These are phyloP conservation scores for Citrus mangshanensis DNA, from an alignment of 345 rosid genomes.

Conservation along the genomic window DNA sequence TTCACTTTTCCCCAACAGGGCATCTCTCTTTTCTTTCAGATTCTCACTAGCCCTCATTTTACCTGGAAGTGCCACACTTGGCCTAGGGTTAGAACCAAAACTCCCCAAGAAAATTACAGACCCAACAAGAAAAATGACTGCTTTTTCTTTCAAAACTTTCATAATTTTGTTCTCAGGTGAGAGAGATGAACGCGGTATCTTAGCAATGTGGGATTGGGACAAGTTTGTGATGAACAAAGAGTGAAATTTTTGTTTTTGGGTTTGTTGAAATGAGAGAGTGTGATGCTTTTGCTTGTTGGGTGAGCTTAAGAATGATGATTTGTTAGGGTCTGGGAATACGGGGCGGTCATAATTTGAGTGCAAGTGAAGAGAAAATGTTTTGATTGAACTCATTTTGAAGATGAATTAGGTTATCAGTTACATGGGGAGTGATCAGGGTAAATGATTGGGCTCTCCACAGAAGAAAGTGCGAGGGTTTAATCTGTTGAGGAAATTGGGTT, in stretches of 20 bases:
- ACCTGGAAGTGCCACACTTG: slow-evolving; percentile 43
- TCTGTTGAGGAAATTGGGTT: neutral
- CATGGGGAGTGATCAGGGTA: neutral
- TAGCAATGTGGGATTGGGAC: slow-evolving; percentile 13
- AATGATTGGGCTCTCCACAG: neutral
- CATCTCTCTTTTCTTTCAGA: slow-evolving; percentile 22
- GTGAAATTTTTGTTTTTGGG: slow-evolving; percentile 14
- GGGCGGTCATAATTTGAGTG: slow-evolving; percentile 3
- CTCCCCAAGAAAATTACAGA: slow-evolving; percentile 52
- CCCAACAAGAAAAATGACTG: slow-evolving; percentile 52
- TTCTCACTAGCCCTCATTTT: slow-evolving; percentile 19
- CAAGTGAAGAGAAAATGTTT: neutral
- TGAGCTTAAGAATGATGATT: slow-evolving; percentile 8
- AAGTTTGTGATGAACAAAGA: slow-evolving; percentile 14
- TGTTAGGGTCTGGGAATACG: neutral
- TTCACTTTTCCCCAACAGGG: slow-evolving; percentile 37
- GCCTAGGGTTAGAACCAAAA: slow-evolving; percentile 36
- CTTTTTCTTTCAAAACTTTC: slow-evolving; percentile 31
- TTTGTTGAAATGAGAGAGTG: slow-evolving; percentile 10
- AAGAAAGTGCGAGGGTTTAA: neutral
- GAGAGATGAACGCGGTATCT: slow-evolving; percentile 19
- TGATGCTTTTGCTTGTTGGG: slow-evolving; percentile 14
- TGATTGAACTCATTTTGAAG: slow-evolving; percentile 18
- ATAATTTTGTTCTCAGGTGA: slow-evolving; percentile 25
- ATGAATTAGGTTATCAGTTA: neutral